A percentile compares a stretch with the other conserved stretches of the same genome.
Evolutionary conservation across 2,329 filamentous ascomycete genomes (phyloP).

Genomic region (Mycosphaerelloides madeirae): DNA sequence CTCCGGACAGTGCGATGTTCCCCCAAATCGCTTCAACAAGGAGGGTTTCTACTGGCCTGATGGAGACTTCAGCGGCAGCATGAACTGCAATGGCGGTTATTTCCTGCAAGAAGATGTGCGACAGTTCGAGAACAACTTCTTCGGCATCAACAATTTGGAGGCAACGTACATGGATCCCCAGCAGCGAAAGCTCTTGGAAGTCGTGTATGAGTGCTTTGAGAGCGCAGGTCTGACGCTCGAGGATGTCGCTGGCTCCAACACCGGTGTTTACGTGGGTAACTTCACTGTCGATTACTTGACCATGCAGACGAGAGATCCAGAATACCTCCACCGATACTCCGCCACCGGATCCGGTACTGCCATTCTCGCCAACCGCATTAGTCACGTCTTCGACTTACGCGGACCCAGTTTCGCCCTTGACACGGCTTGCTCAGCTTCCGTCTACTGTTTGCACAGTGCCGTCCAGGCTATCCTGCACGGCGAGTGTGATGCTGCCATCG

Average conservation of each 20-base stretch:
- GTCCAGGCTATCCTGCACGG: conserved; percentile 26
- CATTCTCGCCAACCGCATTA: conserved; percentile 17
- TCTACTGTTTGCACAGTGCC: conserved; percentile 32
- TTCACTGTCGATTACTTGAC: conserved; percentile 1
- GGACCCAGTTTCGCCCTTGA: conserved; percentile 11
- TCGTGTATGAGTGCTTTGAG: conserved; percentile 38
- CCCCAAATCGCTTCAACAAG: conserved; percentile 24
- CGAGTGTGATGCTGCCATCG: conserved; percentile 16
- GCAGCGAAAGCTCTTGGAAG: conserved; percentile 37
- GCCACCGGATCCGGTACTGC: conserved; percentile 11
- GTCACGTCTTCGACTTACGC: conserved; percentile 15
- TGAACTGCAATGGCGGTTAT: conserved; percentile 19
- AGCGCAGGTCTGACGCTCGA: conserved; percentile 7
- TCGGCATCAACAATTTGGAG: conserved; percentile 37
- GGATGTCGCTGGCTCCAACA: conserved; percentile 6
- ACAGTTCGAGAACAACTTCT: conserved; percentile 39
- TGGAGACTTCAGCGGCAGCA: conserved; percentile 1
- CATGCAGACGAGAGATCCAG: conserved; percentile 10
- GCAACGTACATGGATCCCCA: conserved; percentile 42
- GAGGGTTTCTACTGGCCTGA: conserved; percentile 16
- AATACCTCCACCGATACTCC: conserved; percentile 12
- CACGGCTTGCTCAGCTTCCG: conserved; percentile 2
- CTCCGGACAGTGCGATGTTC: conserved; percentile 10
- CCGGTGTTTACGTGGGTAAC: conserved; percentile 15
- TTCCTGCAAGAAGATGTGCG: conserved; percentile 27